Conservation (phyloP, 2,329 filamentous ascomycete genomes). For the Alternaria tenuissima region DNA sequence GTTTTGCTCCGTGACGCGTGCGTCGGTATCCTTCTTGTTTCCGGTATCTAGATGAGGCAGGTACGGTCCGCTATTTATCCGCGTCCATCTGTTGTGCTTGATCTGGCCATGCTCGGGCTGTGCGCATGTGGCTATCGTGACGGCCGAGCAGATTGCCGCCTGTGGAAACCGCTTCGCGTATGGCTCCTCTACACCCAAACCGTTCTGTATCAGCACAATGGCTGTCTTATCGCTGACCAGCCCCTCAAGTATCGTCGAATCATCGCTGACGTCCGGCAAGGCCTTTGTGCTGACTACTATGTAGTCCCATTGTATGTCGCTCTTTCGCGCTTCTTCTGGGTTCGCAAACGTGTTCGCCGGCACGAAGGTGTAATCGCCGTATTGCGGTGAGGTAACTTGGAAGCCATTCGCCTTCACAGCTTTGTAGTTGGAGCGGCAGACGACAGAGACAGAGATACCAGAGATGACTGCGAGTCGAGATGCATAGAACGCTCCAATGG, state of each 20-base stretch:
- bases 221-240: slow-evolving; percentile 63
- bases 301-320: slow-evolving; percentile 66
- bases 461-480: slow-evolving; percentile 69
- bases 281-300: slow-evolving; percentile 76
- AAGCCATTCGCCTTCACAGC: slow-evolving; percentile 70
- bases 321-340: slow-evolving; percentile 62
- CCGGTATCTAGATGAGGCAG: slow-evolving; percentile 58
- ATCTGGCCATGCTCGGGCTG: slow-evolving; percentile 70
- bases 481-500: slow-evolving; percentile 76
- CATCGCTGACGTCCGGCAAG: slow-evolving; percentile 70
- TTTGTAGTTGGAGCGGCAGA: slow-evolving; percentile 77
- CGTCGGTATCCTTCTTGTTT: slow-evolving; percentile 29
- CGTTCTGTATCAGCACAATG: slow-evolving; percentile 75
- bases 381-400: slow-evolving; percentile 69
- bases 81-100: slow-evolving; percentile 76
- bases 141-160: slow-evolving; percentile 70
- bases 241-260: slow-evolving; percentile 68
- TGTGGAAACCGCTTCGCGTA: slow-evolving; percentile 69
- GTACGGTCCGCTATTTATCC: slow-evolving; percentile 74
- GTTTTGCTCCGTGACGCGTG: slow-evolving; percentile 55
- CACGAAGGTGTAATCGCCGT: slow-evolving; percentile 72
- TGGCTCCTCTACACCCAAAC: slow-evolving; percentile 73
- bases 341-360: slow-evolving; percentile 69
- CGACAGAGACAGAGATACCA: slow-evolving; percentile 70
- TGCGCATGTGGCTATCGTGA: slow-evolving; percentile 74